Percentiles rank a stretch among this genome's conserved stretches.
Conservation (phyloP, 75 land plant genomes). For the Selaginella tamariscina region DNA sequence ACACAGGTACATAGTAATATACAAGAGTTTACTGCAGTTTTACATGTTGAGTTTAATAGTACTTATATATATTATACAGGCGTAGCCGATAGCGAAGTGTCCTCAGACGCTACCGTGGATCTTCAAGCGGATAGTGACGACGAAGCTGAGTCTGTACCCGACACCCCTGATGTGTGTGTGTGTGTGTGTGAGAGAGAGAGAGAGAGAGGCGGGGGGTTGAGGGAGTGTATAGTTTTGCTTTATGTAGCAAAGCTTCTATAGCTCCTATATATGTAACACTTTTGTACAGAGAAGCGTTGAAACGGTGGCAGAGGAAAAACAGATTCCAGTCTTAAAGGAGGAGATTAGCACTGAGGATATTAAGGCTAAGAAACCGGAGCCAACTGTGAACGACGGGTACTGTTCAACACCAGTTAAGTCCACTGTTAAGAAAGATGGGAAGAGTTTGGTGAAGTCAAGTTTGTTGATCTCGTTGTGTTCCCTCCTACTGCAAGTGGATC, state of each 20-base stretch:
- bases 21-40: neutral
- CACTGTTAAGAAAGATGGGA: neutral
- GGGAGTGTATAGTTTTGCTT: too few species aligned
- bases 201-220: too few species aligned
- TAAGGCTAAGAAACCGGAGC: too few species aligned
- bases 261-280: too few species aligned
- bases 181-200: neutral
- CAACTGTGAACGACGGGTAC: too few species aligned
- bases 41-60: slow-evolving; percentile 2
- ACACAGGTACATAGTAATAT: neutral
- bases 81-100: neutral
- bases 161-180: neutral
- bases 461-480: neutral
- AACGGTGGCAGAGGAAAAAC: too few species aligned
- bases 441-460: neutral
- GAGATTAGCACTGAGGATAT: too few species aligned
- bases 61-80: neutral
- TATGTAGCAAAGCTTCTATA: too few species aligned
- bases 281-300: too few species aligned
- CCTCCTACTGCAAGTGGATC: neutral
- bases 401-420: too few species aligned
- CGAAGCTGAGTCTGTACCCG: neutral
- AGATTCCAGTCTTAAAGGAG: too few species aligned
- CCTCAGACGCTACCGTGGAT: neutral
- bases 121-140: neutral